Evolutionary conservation across 345 rosid species (phyloP), one percentile per base, ranked within the genome.

Genomic region (Linum tenue): DNA sequence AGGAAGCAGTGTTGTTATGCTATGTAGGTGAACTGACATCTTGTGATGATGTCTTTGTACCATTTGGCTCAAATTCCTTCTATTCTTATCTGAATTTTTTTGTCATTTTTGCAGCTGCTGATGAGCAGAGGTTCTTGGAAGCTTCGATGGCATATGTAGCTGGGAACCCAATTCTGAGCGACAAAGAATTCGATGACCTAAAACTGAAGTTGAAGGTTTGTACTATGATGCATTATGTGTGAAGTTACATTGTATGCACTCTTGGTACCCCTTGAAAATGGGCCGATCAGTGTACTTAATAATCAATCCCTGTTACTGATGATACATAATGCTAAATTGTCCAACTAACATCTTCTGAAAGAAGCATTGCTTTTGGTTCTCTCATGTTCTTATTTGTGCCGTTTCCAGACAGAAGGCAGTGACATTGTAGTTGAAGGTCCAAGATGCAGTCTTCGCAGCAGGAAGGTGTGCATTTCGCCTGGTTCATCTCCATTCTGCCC

Each of bases 1-100:
- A 90, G 97, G 99, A 81, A 94, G 99, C 83, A 94, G 96, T 64
- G 97, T 94, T 63, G 97, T 94, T 48, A 90, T 94, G 99, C 91
- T 94, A 77, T 84, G 99, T 94, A 90, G 2, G 53, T 22, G 31
- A 22, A 22, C 63, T 68, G 55, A 50, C 22, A 37, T 40, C 62
- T 44, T 55, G 41, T 22, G 31, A 22, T 63, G 39, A 59, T 48
- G 31, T 71, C 48, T 11, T 22, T 22, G 31, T 22, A 22, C 31
- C 31, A 22, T 22, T 22, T 22, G 31, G 31, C 31, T 22, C 31
- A 22, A 22, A 22, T 22, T 22, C 63, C 4, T n/a, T 6, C 9
- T 59, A 42, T 1, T 55, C 56, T 57, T 39, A 37, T 7, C 57
- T 22, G n/a, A 7, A 17, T 39, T 17, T 50, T 67, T n/a, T 68